Percentiles rank a stretch among this genome's conserved stretches.
Conservation (phyloP, 116 monocot species). For the Trichopus zeylanicus region DNA sequence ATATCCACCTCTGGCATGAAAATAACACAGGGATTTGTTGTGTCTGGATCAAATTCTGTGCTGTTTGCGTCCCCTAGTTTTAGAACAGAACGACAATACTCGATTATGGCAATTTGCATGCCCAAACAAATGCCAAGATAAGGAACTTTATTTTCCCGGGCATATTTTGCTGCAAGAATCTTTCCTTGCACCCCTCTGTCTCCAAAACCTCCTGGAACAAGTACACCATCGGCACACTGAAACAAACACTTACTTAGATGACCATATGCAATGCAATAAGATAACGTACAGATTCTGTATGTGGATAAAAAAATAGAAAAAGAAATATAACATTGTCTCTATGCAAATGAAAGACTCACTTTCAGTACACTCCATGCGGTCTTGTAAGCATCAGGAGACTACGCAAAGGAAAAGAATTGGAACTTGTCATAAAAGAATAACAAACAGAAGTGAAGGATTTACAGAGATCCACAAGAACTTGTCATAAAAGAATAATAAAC, state of each 20-base stretch:
- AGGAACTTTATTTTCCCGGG: conserved; percentile 76
- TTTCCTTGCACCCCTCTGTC: conserved; percentile 92
- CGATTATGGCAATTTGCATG: conserved; percentile 98
- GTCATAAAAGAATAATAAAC: conserved; percentile 3
- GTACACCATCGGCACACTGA: conserved; percentile 82
- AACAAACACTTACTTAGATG: conserved; percentile 5
- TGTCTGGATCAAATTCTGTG: conserved; percentile 74
- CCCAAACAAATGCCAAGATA: conserved; percentile 93
- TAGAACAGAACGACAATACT: conserved; percentile 76
- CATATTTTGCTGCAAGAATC: conserved; percentile 89
- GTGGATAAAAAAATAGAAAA: too few species aligned
- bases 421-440: not conserved
- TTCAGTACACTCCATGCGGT: conserved; percentile 71
- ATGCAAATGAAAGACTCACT: too few species aligned
- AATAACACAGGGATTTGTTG: conserved; percentile 70
- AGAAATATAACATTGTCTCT: too few species aligned
- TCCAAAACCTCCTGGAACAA: conserved; percentile 94
- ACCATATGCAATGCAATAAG: not conserved
- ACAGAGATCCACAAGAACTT: not conserved
- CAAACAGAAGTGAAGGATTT: conserved; percentile 1
- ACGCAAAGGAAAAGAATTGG: conserved; percentile 8
- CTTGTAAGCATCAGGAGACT: conserved; percentile 57
- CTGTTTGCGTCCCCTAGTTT: conserved; percentile 79
- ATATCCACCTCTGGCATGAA: conserved; percentile 93
- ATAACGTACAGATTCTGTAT: too few species aligned